Evolutionary conservation across 306 rosid species (phyloP).

Genomic region (Castanea mollissima): DNA sequence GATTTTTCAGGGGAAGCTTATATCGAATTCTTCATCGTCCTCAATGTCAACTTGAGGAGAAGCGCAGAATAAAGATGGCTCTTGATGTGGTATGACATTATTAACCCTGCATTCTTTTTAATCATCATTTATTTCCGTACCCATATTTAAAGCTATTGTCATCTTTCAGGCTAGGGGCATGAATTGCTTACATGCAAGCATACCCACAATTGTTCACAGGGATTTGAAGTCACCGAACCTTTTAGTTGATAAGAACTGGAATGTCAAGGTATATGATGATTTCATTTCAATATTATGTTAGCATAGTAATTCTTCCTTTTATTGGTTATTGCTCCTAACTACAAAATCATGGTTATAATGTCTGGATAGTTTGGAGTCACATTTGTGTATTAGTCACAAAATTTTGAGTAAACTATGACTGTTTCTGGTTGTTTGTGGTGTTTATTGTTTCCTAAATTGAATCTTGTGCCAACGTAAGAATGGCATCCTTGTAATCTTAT

Average conservation of each 20-base stretch:
- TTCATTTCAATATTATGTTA: conserved; percentile 15
- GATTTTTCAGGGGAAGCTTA: conserved; percentile 81
- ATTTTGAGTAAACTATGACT: neutral
- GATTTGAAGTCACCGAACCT: conserved; percentile 98
- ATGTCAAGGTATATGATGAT: conserved; percentile 71
- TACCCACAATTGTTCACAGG: conserved; percentile 94
- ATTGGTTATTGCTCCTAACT: conserved; percentile 14
- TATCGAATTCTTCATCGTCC: conserved; percentile 88
- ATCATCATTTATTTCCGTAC: conserved; percentile 14
- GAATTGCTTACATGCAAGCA: conserved; percentile 96
- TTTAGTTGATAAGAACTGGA: conserved; percentile 97
- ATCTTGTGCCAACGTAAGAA: neutral
- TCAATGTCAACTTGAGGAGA: conserved; percentile 82
- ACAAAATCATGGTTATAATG: neutral
- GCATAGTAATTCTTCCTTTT: conserved; percentile 7
- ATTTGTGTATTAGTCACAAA: neutral
- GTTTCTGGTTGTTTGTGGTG: neutral
- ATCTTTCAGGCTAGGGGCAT: conserved; percentile 94
- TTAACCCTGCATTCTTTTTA: conserved; percentile 7
- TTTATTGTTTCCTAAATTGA: neutral
- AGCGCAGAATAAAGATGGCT: conserved; percentile 94
- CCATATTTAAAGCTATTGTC: conserved; percentile 19
- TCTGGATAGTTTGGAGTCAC: neutral
- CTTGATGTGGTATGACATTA: conserved; percentile 83
- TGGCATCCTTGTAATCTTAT: neutral